phyloP scores from a whole-genome alignment of 1,139 yeast species.

The Protomyces lactucae-debilis region DNA sequence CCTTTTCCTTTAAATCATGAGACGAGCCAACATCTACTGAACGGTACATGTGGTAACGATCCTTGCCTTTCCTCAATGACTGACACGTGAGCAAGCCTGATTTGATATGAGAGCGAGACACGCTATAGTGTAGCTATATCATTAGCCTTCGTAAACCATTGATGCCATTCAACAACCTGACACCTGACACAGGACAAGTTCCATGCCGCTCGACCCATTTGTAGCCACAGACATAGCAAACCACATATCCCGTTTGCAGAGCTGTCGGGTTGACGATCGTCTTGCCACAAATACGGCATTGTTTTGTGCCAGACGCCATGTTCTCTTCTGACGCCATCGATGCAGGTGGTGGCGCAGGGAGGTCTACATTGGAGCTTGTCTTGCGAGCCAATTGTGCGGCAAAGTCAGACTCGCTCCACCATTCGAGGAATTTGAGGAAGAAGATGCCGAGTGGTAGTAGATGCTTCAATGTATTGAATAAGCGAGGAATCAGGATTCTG shows the following conservation, averaged over 20 bases:
- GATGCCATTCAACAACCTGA: constrained; percentile 52
- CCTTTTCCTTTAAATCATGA: too few relatives aligned
- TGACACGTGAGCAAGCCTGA: too few relatives aligned
- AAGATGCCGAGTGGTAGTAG: constrained; percentile 83
- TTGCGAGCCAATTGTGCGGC: constrained; percentile 57
- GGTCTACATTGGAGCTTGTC: constrained; percentile 34
- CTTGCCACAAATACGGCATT: constrained; percentile 70
- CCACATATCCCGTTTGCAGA: constrained; percentile 85
- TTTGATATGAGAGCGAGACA: too few relatives aligned
- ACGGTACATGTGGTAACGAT: too few relatives aligned
- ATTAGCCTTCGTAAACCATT: constrained; percentile 20
- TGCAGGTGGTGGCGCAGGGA: constrained; percentile 20
- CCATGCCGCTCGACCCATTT: constrained; percentile 62
- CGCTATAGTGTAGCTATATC: background rate
- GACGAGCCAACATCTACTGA: too few relatives aligned
- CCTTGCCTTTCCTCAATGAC: too few relatives aligned
- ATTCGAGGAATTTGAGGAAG: constrained; percentile 77
- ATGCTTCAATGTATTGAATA: constrained; percentile 30
- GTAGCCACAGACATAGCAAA: constrained; percentile 82
- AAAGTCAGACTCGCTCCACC: constrained; percentile 87
- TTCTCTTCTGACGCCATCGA: background rate
- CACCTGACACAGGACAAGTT: constrained; percentile 80
- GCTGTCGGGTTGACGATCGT: constrained; percentile 73
- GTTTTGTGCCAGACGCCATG: constrained; percentile 26
- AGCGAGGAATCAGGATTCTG: constrained; percentile 9